Evolutionary conservation across 768 basidiomycete genomes (phyloP).

Genomic region (Suillus discolor): DNA sequence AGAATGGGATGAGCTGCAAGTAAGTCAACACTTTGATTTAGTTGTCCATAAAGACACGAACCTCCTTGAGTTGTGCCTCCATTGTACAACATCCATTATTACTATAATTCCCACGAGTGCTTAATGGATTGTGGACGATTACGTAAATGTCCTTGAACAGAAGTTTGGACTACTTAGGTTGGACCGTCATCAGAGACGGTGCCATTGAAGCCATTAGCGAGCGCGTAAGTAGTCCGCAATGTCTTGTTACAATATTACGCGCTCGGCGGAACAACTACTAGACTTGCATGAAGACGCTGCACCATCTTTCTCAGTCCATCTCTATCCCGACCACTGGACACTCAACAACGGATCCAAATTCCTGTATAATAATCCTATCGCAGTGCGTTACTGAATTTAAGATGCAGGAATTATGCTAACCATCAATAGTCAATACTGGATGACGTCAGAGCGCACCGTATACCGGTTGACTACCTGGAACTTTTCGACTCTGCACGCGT

Average conservation of each 20-base stretch:
- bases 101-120: slow-evolving; percentile 24
- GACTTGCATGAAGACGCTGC: slow-evolving; percentile 55
- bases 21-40: slow-evolving; percentile 14
- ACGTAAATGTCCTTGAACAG: slow-evolving; percentile 21
- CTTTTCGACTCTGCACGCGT: slow-evolving; percentile 72
- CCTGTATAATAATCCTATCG: slow-evolving; percentile 76
- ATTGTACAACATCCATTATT: slow-evolving; percentile 20
- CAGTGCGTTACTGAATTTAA: slow-evolving; percentile 40
- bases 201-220: slow-evolving; percentile 5
- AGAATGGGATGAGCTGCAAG: slow-evolving; percentile 74
- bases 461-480: slow-evolving; percentile 85
- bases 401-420: slow-evolving; percentile 6
- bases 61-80: slow-evolving; percentile 45
- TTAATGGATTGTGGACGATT: slow-evolving; percentile 15
- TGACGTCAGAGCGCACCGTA: slow-evolving; percentile 79
- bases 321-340: slow-evolving; percentile 81
- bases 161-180: neutral
- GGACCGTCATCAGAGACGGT: slow-evolving; percentile 2
- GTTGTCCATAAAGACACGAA: slow-evolving; percentile 18
- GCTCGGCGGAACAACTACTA: slow-evolving; percentile 61
- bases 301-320: slow-evolving; percentile 78
- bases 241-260: slow-evolving; percentile 75
- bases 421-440: slow-evolving; percentile 69
- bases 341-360: slow-evolving; percentile 83
- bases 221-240: slow-evolving; percentile 36